Base-by-base conservation (phyloP, 495 filamentous ascomycete genomes). In the Xylaria acuta region DNA sequence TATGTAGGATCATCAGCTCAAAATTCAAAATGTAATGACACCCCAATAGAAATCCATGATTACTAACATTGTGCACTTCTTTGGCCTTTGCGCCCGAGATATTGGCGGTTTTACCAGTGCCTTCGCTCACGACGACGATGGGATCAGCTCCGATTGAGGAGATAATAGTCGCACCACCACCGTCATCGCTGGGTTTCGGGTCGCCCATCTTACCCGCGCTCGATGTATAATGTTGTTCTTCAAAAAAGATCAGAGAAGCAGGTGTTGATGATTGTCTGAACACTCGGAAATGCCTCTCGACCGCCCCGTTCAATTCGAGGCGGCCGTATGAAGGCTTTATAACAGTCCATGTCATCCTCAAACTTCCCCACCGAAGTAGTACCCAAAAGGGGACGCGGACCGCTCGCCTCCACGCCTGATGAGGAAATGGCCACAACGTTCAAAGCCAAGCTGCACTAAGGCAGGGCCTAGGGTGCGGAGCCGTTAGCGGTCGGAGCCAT, bases 31-130 rank as follows among this genome's bases (percentile, higher is more conserved):
- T n/a, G 22, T 25, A 3, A 51, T 51, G 62, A 7, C 30, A 64
- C 64, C 69, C 38, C 63, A 56, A 47, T 14, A 7, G 25, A 69
- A 9, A 12, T 38, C 14, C n/a, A 54, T 12, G 1, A 32, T 56
- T 62, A 84, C 86, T 76, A 63, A 88, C 86, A 76, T 88, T 89
- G 76, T 81, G 82, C 43, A 89, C 87, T 38, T 65, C 73, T 77
- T 86, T 88, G 32, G 83, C 81, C 69, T 82, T 83, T 14, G 81
- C 82, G n/a, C 81, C 81, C 20, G 79, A 70, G 5, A 64, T 73
- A 72, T 82, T 82, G 36, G 75, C 80, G 59, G 82, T 80, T 47
- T 78, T 73, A 34, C 80, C 83, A 20, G 80, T 74, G 14, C 79
- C 80, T 32, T 79, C 77, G 67, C 72, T 68, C 8, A 83, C 82